phyloP scores from a whole-genome alignment of 2,329 filamentous ascomycete genomes.

The Aspergillus intermedius region DNA sequence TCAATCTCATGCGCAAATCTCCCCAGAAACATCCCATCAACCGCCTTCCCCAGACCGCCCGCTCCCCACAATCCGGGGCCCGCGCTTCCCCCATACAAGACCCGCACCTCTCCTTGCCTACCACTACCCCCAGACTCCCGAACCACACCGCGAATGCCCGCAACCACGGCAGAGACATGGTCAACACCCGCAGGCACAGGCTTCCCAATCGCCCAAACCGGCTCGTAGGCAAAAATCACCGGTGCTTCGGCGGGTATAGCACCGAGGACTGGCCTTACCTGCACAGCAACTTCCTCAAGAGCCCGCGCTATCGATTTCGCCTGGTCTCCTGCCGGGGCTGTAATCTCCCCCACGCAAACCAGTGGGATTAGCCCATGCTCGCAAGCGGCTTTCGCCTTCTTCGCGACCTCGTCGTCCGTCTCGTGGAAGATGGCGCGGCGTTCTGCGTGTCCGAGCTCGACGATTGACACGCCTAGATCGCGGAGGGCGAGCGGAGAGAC shows the following conservation, averaged over 20 bases:
- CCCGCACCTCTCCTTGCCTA: conserved; percentile 45
- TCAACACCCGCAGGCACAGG: conserved; percentile 62
- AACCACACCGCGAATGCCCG: conserved; percentile 52
- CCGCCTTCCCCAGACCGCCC: conserved; percentile 54
- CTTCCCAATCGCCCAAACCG: conserved; percentile 82
- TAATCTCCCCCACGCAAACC: conserved; percentile 72
- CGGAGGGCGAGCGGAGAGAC: conserved; percentile 63
- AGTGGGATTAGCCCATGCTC: conserved; percentile 67
- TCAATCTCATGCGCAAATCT: conserved; percentile 72
- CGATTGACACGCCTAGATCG: conserved; percentile 62
- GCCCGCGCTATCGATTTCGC: conserved; percentile 54
- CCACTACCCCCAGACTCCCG: conserved; percentile 46
- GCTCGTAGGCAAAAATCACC: conserved; percentile 76
- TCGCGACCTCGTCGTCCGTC: conserved; percentile 60
- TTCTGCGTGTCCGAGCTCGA: conserved; percentile 78
- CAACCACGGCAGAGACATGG: conserved; percentile 66
- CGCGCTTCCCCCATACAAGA: conserved; percentile 78
- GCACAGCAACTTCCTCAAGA: conserved; percentile 58
- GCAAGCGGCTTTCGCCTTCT: conserved; percentile 63
- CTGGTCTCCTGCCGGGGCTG: conserved; percentile 34
- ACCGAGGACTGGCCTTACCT: conserved; percentile 59
- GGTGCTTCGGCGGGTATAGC: conserved; percentile 58
- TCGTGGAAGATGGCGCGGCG: conserved; percentile 65
- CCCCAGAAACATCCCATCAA: conserved; percentile 76
- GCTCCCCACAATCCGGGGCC: conserved; percentile 64